phyloP scores from a whole-genome alignment of 352 stramenopile species.

The Stephanocyclus meneghinianus region DNA sequence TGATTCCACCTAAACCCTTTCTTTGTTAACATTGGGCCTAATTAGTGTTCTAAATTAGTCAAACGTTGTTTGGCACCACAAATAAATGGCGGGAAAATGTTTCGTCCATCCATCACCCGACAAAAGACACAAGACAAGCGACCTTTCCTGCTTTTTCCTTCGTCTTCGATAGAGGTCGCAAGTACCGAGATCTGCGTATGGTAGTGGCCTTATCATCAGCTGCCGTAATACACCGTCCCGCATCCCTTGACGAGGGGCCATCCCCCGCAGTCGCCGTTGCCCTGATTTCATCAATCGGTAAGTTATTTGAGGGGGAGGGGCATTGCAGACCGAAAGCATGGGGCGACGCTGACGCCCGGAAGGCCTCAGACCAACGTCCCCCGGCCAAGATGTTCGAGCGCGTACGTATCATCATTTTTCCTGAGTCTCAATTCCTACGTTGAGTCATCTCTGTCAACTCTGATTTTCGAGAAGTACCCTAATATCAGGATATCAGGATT shows the following conservation, averaged over 20 bases:
- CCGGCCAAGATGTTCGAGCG: not conserved
- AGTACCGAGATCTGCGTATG: not conserved
- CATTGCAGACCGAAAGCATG: not conserved
- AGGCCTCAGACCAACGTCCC: not conserved
- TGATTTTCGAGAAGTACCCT: not conserved
- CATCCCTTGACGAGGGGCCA: not conserved
- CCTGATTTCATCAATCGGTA: slow-evolving; percentile 8
- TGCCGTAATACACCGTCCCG: not conserved
- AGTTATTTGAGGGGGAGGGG: not conserved
- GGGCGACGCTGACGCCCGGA: not conserved
- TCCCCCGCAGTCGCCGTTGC: not conserved
- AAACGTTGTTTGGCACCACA: not conserved
- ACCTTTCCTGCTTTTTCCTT: not conserved
- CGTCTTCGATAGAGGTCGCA: not conserved
- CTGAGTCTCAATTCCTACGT: slow-evolving; percentile 5
- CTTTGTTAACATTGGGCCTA: no score
- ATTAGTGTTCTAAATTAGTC: not conserved
- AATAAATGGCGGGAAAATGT: not conserved
- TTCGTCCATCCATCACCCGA: slow-evolving; percentile 4
- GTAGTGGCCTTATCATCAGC: not conserved
- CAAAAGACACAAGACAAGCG: not conserved
- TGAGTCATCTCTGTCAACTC: not conserved
- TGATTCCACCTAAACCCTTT: no score
- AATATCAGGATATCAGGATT: not conserved
- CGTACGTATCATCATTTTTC: not conserved